Evolutionary conservation across 179 eudicot genomes (phyloP), one percentile per base, ranked within the genome.

Genomic region (Spergularia azorica): DNA sequence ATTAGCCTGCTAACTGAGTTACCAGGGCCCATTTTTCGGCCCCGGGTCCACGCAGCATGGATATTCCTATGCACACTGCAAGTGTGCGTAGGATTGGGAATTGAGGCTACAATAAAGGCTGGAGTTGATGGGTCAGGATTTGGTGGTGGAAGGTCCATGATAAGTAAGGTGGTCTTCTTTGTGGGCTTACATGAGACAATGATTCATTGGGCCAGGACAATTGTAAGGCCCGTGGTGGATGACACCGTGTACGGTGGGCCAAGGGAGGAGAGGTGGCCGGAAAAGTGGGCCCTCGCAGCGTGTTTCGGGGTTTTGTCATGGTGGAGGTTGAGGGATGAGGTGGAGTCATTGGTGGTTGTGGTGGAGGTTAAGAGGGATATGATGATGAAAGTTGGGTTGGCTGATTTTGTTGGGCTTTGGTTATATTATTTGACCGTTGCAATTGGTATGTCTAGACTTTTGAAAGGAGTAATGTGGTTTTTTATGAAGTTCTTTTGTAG

Each of bases 161-260:
- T 91, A 13, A 80, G 83, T 51, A 83, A 88, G 68, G 7, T 83
- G 21, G 39, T 91, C 3, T 90, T 95, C 78, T 91, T 93, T 74
- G 32, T 90, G 21, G 97, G 98, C 16, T 63, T 95, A 72, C 97
- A 95, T 71, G 95, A 91, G 83, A 87, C 97, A 14, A 90, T 85
- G 95, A 70, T 77, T 48, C 86, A 80, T 75, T 95, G 97, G 97
- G 72, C 86, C 51, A 81, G 87, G 84, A 72, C 75, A 43, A 83
- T 89, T 1, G 93, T 88, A 63, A 70, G 84, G 79, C 93, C 87
- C 61, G 91, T 89, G 74, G 97, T 94, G 51, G 91, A 89, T n/a
- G 93, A 94, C 79, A 85, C 94, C 0, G 58, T 89, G 15, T 88
- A 71, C 6, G 92, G 91, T 59, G 75, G 77, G 58, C 71, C 76